Evolutionary conservation across 345 rosid genomes (phyloP).

Genomic region (Diplotaxis tenuifolia): DNA sequence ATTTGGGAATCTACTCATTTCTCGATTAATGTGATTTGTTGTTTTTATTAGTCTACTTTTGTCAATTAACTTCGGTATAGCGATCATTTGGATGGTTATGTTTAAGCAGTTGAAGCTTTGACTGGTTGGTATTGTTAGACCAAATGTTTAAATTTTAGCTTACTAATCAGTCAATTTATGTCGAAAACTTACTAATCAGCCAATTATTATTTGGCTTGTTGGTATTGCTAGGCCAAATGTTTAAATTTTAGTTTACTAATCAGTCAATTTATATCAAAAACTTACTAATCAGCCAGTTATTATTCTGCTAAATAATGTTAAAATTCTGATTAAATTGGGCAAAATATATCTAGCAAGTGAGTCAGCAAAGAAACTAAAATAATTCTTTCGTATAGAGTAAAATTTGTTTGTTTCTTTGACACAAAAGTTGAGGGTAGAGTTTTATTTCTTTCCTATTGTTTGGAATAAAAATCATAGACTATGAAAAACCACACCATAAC

Average conservation of each 20-base stretch:
- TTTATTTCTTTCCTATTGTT: neutral
- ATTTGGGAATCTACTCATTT: neutral
- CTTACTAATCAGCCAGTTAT: too few relatives aligned
- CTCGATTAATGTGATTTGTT: slow-evolving; percentile 9
- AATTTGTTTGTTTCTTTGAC: neutral
- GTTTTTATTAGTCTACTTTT: neutral
- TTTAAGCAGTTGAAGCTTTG: neutral
- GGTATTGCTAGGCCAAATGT: neutral
- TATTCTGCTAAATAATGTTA: neutral
- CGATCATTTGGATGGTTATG: neutral
- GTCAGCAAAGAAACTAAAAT: neutral
- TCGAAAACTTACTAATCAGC: too few relatives aligned
- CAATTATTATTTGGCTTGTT: neutral
- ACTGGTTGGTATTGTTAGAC: neutral
- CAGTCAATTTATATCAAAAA: neutral
- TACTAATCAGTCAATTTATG: neutral
- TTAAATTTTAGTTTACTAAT: neutral
- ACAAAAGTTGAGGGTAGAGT: neutral
- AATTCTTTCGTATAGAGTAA: neutral
- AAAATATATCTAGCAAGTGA: neutral
- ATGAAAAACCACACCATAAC: slow-evolving; percentile 12
- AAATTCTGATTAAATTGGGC: neutral
- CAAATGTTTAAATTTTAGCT: neutral
- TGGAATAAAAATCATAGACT: neutral
- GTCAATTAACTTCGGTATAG: neutral